Evolutionary conservation across 768 basidiomycete species (phyloP).

Genomic region (Scleroderma bovista): DNA sequence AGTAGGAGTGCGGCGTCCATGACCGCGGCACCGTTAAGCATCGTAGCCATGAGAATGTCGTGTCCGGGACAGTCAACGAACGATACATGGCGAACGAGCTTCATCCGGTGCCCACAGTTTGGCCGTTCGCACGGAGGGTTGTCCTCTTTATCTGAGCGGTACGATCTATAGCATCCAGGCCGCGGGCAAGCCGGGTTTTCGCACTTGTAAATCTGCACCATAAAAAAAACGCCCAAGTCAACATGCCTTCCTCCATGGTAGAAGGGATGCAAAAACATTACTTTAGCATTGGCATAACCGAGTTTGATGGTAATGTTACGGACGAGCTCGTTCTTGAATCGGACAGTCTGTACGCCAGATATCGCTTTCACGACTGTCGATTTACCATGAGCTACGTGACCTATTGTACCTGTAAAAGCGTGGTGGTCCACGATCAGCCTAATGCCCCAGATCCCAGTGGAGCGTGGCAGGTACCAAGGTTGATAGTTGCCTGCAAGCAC

Average conservation of each 20-base stretch:
- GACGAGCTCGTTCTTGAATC: slow-evolving; percentile 99
- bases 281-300: slow-evolving; percentile 98
- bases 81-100: slow-evolving; percentile 91
- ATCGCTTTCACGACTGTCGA: slow-evolving; percentile 98
- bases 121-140: slow-evolving; percentile 90
- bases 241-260: neutral
- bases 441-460: no score
- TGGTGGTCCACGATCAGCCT: neutral
- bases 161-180: slow-evolving; percentile 91
- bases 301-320: slow-evolving; percentile 99
- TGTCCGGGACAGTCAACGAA: slow-evolving; percentile 98
- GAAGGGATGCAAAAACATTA: slow-evolving; percentile 33
- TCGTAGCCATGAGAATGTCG: slow-evolving; percentile 99
- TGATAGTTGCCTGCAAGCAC: slow-evolving; percentile 77
- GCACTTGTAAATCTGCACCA: slow-evolving; percentile 89
- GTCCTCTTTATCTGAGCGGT: slow-evolving; percentile 91
- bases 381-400: slow-evolving; percentile 98
- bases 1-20: slow-evolving; percentile 98
- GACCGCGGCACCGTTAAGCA: slow-evolving; percentile 99
- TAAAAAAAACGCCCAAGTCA: slow-evolving; percentile 3
- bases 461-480: slow-evolving; percentile 58
- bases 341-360: slow-evolving; percentile 95
- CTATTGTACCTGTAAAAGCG: slow-evolving; percentile 77
- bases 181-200: slow-evolving; percentile 89
- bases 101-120: slow-evolving; percentile 87